phyloP scores from a whole-genome alignment of 2,329 filamentous ascomycete species.

The Colletotrichum orchidophilum region DNA sequence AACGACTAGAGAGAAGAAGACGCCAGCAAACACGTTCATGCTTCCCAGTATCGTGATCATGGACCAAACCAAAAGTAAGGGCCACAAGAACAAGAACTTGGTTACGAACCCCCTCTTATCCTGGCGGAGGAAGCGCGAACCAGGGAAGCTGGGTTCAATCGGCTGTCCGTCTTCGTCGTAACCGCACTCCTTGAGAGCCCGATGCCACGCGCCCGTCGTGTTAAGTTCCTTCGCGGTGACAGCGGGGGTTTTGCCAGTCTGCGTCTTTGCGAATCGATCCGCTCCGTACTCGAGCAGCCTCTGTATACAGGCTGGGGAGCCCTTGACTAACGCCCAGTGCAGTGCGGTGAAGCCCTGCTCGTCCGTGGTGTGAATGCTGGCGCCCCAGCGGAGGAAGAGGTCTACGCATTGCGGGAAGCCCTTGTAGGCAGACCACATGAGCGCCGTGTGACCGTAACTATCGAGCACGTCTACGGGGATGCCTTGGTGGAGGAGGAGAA shows the following conservation, averaged over 20 bases:
- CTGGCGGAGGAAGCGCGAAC: slow-evolving; percentile 76
- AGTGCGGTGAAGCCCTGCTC: slow-evolving; percentile 94
- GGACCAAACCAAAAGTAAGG: slow-evolving; percentile 78
- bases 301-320: slow-evolving; percentile 86
- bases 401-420: slow-evolving; percentile 93
- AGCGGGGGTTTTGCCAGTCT: slow-evolving; percentile 88
- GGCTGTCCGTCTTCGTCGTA: slow-evolving; percentile 82
- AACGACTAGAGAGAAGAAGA: slow-evolving; percentile 75
- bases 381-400: slow-evolving; percentile 92
- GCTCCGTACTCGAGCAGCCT: slow-evolving; percentile 96
- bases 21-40: slow-evolving; percentile 76
- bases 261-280: slow-evolving; percentile 90
- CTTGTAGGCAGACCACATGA: slow-evolving; percentile 99
- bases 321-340: slow-evolving; percentile 97
- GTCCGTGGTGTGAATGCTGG: slow-evolving; percentile 88
- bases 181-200: slow-evolving; percentile 83
- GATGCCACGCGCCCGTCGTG: slow-evolving; percentile 82
- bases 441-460: slow-evolving; percentile 87
- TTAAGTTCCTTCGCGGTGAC: slow-evolving; percentile 91
- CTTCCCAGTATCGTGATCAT: slow-evolving; percentile 78
- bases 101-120: slow-evolving; percentile 82
- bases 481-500: slow-evolving; percentile 91
- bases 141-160: slow-evolving; percentile 75
- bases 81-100: slow-evolving; percentile 90
- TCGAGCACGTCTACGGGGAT: slow-evolving; percentile 94